Percentiles rank a stretch among this genome's conserved stretches.
Conservation (phyloP, 176 grass and related monocot genomes). For the Hyparrhenia diplandra region DNA sequence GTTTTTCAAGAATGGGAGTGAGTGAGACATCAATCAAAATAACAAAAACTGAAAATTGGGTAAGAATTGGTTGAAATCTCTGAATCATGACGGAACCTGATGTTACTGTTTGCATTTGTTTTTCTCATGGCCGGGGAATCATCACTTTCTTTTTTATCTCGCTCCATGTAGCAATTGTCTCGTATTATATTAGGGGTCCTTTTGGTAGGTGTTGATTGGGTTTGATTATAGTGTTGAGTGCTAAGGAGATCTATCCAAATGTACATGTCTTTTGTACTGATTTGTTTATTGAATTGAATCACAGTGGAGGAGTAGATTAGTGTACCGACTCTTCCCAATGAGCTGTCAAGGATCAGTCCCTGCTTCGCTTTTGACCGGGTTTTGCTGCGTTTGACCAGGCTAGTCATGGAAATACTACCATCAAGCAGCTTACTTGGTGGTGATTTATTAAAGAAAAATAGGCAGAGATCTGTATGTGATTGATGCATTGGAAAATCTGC, state of each 20-base stretch:
- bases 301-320: slow-evolving; percentile 4
- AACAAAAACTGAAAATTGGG: not conserved
- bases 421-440: not conserved
- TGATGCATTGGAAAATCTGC: not conserved
- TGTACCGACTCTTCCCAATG: slow-evolving; percentile 22
- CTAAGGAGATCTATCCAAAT: slow-evolving; percentile 20
- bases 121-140: not conserved
- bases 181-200: not conserved
- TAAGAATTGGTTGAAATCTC: not conserved
- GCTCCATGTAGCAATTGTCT: not conserved
- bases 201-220: slow-evolving; percentile 27
- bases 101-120: not conserved
- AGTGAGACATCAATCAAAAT: not conserved
- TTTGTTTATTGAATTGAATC: not conserved
- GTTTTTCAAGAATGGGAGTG: not conserved
- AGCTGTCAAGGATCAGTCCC: not conserved
- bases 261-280: slow-evolving; percentile 24
- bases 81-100: not conserved
- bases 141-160: not conserved
- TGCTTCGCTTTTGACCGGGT: slow-evolving; percentile 22
- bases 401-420: not conserved
- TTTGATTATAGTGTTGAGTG: slow-evolving; percentile 24
- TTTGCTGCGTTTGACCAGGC: slow-evolving; percentile 15
- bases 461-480: not conserved
- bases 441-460: not conserved